Conservation (phyloP, 2,329 filamentous ascomycete species). For the Chaetomium sp. region DNA sequence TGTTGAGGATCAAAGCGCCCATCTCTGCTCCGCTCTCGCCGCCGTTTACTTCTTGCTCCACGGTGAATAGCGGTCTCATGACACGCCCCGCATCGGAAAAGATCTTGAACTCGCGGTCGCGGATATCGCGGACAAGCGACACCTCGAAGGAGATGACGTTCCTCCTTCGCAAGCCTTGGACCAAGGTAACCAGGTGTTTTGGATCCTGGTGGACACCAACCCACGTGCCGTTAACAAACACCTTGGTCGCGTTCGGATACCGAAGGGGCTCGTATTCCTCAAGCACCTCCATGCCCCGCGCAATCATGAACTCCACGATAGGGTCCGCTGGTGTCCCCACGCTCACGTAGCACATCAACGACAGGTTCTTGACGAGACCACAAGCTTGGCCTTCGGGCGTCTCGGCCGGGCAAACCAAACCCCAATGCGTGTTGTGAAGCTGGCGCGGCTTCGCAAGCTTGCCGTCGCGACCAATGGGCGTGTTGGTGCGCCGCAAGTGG, state of each 20-base stretch:
- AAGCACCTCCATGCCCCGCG: conserved; percentile 89
- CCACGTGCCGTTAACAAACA: conserved; percentile 98
- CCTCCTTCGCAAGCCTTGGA: conserved; percentile 70
- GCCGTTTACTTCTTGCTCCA: conserved; percentile 76
- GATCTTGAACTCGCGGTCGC: conserved; percentile 96
- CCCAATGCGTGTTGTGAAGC: conserved; percentile 98
- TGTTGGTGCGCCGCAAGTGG: conserved; percentile 95
- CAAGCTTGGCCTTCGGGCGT: conserved; percentile 98
- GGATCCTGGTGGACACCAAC: conserved; percentile 91
- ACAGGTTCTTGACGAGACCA: conserved; percentile 95
- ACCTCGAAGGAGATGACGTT: conserved; percentile 87
- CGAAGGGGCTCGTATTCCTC: conserved; percentile 87
- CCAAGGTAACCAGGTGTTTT: conserved; percentile 71
- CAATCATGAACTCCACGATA: conserved; percentile 91
- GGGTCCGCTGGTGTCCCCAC: conserved; percentile 88
- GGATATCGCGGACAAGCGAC: conserved; percentile 89
- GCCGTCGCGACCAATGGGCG: conserved; percentile 92
- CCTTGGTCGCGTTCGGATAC: conserved; percentile 90
- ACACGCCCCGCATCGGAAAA: conserved; percentile 96
- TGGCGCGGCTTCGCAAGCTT: conserved; percentile 98
- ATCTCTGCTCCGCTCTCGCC: conserved; percentile 48
- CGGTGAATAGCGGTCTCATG: conserved; percentile 86
- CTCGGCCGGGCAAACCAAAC: conserved; percentile 91
- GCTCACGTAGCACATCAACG: conserved; percentile 97
- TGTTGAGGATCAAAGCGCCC: conserved; percentile 74